phyloP scores from a whole-genome alignment of 768 basidiomycete genomes.

The Dacryopinax primogenitus region DNA sequence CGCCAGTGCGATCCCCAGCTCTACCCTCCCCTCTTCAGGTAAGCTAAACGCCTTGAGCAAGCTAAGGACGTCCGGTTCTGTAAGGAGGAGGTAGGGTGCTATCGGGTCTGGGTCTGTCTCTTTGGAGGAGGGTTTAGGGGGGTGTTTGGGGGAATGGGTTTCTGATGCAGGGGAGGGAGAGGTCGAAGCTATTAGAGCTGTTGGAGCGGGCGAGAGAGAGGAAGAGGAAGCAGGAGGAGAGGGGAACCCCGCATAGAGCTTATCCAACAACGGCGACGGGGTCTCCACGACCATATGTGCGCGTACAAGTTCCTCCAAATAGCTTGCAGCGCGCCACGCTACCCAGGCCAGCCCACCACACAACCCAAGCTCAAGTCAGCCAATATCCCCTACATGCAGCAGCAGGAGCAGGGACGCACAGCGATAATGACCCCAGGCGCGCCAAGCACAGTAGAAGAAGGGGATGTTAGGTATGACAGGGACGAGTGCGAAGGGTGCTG shows the following conservation, averaged over 20 bases:
- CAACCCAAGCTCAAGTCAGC: too few relatives aligned
- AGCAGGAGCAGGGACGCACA: conserved; percentile 32
- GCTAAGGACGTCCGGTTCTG: not conserved
- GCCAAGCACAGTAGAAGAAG: conserved; percentile 75
- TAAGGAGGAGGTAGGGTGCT: not conserved
- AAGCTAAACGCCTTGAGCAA: not conserved
- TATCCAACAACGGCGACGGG: not conserved
- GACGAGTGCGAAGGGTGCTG: conserved; percentile 61
- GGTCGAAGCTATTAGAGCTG: not conserved
- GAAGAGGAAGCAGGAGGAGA: not conserved
- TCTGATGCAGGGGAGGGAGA: not conserved
- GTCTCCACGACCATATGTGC: not conserved
- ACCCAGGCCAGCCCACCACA: not conserved
- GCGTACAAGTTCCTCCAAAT: not conserved
- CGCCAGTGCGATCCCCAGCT: not conserved
- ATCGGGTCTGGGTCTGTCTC: not conserved
- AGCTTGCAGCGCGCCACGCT: not conserved
- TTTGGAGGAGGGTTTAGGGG: not conserved
- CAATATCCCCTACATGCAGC: too few relatives aligned
- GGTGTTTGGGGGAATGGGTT: not conserved
- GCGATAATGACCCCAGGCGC: conserved; percentile 73
- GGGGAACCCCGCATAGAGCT: not conserved
- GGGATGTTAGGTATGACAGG: conserved; percentile 79
- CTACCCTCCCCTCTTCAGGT: not conserved
- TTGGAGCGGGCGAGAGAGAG: not conserved